A percentile compares a stretch with the other conserved stretches of the same genome.
phyloP scores from a whole-genome alignment of 1,284 basidiomycete species.

The Marasmius oreades region DNA sequence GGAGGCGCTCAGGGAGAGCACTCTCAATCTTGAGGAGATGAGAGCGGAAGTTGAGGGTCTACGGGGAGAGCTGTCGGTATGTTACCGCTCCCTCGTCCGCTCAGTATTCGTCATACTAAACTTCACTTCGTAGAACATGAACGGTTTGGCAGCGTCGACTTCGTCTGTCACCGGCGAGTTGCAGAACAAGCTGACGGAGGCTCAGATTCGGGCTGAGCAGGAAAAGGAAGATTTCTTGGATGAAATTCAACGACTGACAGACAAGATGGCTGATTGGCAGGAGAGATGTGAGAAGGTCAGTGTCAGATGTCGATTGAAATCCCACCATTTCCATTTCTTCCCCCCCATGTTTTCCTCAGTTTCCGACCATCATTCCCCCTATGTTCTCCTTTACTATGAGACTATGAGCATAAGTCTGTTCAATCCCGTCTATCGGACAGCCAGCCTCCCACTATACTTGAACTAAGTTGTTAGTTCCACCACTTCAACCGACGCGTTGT shows the following conservation, averaged over 20 bases:
- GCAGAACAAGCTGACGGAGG: slow-evolving; percentile 6
- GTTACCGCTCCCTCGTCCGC: slow-evolving; percentile 25
- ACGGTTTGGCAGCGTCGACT: slow-evolving; percentile 38
- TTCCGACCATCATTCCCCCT: not conserved
- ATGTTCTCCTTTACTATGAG: not conserved
- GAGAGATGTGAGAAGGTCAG: slow-evolving; percentile 2
- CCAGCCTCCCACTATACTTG: not conserved
- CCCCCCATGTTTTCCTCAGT: not conserved
- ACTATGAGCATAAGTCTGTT: not conserved
- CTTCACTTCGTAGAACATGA: slow-evolving; percentile 44
- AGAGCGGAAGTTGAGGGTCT: slow-evolving; percentile 87
- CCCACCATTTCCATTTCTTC: not conserved
- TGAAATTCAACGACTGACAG: not conserved
- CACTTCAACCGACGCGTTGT: not conserved
- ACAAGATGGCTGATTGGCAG: not conserved
- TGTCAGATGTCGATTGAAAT: not conserved
- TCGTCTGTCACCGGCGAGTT: slow-evolving; percentile 35
- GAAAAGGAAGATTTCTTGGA: slow-evolving; percentile 17
- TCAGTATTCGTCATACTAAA: slow-evolving; percentile 1
- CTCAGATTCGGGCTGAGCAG: slow-evolving; percentile 11
- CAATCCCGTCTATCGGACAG: not conserved
- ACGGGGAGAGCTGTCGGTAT: slow-evolving; percentile 72
- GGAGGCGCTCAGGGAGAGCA: slow-evolving; percentile 85
- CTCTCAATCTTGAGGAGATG: slow-evolving; percentile 87
- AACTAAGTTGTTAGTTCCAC: not conserved